These are phyloP conservation scores for Microdochium bolleyi DNA, from an alignment of 2,329 filamentous ascomycete species.

Conservation along the genomic window DNA sequence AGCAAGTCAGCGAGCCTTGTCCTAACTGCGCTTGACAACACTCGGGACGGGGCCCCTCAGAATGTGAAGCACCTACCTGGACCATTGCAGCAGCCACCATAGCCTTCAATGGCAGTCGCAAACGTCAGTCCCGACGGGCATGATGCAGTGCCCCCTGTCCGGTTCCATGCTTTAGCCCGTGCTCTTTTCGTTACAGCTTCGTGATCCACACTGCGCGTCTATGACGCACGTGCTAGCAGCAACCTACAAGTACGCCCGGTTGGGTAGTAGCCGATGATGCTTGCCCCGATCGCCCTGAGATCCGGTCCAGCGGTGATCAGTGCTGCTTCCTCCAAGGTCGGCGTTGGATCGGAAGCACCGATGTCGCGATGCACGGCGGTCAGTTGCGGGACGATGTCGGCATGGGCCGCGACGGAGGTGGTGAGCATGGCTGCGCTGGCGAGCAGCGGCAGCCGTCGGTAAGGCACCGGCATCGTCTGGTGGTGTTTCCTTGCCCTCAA, in stretches of 20 bases:
- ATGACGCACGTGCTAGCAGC: not conserved
- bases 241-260: not conserved
- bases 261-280: not conserved
- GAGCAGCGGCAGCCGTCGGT: too few relatives aligned
- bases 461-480: too few relatives aligned
- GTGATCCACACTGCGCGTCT: not conserved
- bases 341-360: too few relatives aligned
- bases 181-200: not conserved
- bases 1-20: not conserved
- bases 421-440: too few relatives aligned
- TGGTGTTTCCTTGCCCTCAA: too few relatives aligned
- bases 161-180: not conserved
- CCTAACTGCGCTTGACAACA: not conserved
- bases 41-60: not conserved
- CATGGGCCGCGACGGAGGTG: too few relatives aligned
- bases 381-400: too few relatives aligned
- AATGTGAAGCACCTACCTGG: not conserved
- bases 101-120: not conserved
- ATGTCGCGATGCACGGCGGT: too few relatives aligned
- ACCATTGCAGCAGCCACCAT: not conserved
- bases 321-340: too few relatives aligned
- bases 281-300: not conserved
- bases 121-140: not conserved
- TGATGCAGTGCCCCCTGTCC: not conserved
- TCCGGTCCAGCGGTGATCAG: not conserved